phyloP scores from a whole-genome alignment of 2,329 filamentous ascomycete species.

The Clonostachys sp. region DNA sequence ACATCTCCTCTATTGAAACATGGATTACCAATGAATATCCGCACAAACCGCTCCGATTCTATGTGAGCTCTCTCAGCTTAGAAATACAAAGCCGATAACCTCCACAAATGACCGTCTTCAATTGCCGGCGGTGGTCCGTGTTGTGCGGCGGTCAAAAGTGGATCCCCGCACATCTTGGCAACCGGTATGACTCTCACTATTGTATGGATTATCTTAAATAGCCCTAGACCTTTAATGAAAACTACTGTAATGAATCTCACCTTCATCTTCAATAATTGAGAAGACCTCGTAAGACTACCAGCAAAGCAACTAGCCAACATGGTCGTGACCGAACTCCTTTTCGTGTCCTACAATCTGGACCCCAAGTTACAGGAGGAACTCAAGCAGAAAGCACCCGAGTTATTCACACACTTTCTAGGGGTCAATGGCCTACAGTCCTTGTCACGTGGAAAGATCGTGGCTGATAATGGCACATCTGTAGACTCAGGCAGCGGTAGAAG shows the following conservation, averaged over 20 bases:
- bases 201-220: not conserved
- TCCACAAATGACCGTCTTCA: conserved; percentile 8
- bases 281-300: not conserved
- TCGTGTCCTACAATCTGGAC: not conserved
- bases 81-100: no score
- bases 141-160: not conserved
- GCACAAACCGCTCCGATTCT: no score
- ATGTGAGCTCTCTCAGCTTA: no score
- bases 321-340: not conserved
- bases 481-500: no score
- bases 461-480: conserved; percentile 7
- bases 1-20: no score
- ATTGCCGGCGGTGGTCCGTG: conserved; percentile 11
- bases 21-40: no score
- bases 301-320: not conserved
- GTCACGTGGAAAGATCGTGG: not conserved
- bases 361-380: not conserved
- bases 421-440: not conserved
- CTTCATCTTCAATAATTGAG: not conserved
- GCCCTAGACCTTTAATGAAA: not conserved
- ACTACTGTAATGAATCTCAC: not conserved
- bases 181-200: not conserved
- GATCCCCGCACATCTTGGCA: not conserved
- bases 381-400: not conserved
- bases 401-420: not conserved